Percentiles rank a stretch among this genome's conserved stretches.
phyloP scores from a whole-genome alignment of 495 filamentous ascomycete species.

The Hypoxylon trugodes region DNA sequence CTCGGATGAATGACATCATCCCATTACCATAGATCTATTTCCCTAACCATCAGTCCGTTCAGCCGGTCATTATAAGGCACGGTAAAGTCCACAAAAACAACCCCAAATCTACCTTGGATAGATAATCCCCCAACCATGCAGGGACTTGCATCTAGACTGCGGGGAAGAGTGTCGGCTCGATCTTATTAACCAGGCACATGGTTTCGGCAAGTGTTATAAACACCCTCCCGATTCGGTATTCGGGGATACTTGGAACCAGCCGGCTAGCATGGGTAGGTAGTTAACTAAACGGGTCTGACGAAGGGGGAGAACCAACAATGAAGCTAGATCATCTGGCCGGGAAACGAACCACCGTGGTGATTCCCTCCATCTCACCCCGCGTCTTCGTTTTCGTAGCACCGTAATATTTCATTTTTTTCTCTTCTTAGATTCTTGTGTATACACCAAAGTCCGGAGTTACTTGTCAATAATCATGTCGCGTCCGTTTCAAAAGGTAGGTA shows the following conservation, averaged over 20 bases:
- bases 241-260: not conserved
- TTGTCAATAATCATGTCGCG: conserved; percentile 28
- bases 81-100: not conserved
- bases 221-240: conserved; percentile 18
- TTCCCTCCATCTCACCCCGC: conserved; percentile 5
- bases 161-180: conserved; percentile 36
- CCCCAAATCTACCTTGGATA: not conserved
- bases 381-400: conserved; percentile 8
- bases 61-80: conserved; percentile 8
- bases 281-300: conserved; percentile 3
- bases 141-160: conserved; percentile 30
- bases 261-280: not conserved
- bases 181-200: conserved; percentile 26
- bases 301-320: conserved; percentile 5
- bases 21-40: not conserved
- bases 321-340: too few species aligned
- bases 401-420: not conserved
- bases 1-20: conserved; percentile 19
- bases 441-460: conserved; percentile 4
- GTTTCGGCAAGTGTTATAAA: conserved; percentile 33
- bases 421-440: not conserved
- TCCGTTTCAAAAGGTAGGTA: conserved; percentile 36
- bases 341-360: not conserved
- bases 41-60: conserved; percentile 10
- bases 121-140: conserved; percentile 17